These are phyloP conservation scores for Solanum microdontum DNA, from an alignment of 257 asterid genomes.

Conservation along the genomic window DNA sequence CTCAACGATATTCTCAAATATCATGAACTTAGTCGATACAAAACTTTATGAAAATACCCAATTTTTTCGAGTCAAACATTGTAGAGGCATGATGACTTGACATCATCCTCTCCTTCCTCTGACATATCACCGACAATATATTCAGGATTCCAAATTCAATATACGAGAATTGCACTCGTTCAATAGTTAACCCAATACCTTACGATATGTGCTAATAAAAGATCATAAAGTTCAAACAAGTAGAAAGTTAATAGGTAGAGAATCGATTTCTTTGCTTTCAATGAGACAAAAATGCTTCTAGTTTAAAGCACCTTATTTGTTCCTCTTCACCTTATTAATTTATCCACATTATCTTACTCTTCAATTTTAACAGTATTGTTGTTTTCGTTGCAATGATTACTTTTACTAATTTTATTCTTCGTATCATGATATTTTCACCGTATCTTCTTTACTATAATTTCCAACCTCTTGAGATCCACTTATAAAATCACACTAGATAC, in stretches of 20 bases:
- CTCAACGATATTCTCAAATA: not conserved
- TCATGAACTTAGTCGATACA: no score
- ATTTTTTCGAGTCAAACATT: not conserved
- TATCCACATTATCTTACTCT: not conserved
- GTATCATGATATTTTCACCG: not conserved
- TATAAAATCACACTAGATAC: not conserved
- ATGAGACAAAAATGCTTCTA: not conserved
- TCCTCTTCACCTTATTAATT: not conserved
- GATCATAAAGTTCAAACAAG: not conserved
- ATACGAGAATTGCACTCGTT: no score
- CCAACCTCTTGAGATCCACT: not conserved
- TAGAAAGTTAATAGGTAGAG: rapidly evolving
- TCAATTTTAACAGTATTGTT: not conserved
- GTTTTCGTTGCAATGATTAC: not conserved
- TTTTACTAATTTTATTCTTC: not conserved
- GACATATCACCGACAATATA: no score
- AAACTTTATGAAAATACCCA: not conserved
- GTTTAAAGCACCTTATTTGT: not conserved
- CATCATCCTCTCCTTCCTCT: not conserved
- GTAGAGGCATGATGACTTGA: not conserved
- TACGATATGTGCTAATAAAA: not conserved
- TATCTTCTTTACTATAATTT: not conserved
- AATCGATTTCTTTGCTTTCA: not conserved
- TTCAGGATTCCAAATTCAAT: not conserved
- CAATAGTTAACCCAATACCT: no score